Percentiles rank a stretch among this genome's conserved stretches.
Evolutionary conservation across 495 filamentous ascomycete genomes (phyloP).

Genomic region (Hyaloscypha finlandica): DNA sequence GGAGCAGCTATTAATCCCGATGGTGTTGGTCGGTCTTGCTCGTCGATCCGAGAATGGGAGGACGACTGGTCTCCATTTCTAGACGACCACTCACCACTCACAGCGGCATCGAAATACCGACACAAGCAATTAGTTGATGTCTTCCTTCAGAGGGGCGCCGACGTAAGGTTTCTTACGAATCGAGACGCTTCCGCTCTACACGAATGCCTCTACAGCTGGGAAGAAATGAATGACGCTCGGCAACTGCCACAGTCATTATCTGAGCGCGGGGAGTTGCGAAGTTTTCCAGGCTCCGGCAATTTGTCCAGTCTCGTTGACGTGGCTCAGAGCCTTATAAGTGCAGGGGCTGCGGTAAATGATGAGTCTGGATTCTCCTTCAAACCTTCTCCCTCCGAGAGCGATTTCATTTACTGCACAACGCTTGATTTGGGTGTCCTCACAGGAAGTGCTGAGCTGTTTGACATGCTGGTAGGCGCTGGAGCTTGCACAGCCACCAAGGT

Average conservation of each 20-base stretch:
- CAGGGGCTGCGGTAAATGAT: not conserved
- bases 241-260: not conserved
- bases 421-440: not conserved
- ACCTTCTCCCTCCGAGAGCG: too few relatives aligned
- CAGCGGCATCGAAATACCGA: not conserved
- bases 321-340: not conserved
- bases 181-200: not conserved
- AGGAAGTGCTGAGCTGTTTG: not conserved
- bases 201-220: slow-evolving; percentile 1
- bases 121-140: not conserved
- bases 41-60: not conserved
- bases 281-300: not conserved
- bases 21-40: not conserved
- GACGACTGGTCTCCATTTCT: not conserved
- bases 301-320: not conserved
- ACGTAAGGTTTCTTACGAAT: not conserved
- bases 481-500: not conserved
- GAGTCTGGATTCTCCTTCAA: not conserved
- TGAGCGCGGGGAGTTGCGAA: not conserved
- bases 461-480: not conserved
- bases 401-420: not conserved
- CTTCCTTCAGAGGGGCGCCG: not conserved
- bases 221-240: too few relatives aligned
- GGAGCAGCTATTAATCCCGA: slow-evolving; percentile 4
- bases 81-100: not conserved